These are phyloP conservation scores for Torulaspora delbrueckii DNA, from an alignment of 805 yeast species.

Conservation along the genomic window DNA sequence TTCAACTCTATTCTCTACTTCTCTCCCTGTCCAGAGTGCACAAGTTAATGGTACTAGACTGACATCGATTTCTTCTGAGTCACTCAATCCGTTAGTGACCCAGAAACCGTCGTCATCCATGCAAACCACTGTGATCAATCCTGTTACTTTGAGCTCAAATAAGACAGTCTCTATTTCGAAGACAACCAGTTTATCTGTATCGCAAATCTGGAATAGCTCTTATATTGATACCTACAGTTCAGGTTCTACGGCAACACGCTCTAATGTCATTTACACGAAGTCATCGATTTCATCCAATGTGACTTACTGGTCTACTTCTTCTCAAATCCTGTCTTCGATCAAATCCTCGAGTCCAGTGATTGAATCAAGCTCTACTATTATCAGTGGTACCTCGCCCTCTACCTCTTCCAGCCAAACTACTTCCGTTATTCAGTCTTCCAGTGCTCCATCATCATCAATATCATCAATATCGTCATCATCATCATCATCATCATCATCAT, in stretches of 20 bases:
- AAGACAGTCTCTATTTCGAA: constrained; percentile 9
- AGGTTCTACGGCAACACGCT: too few relatives aligned
- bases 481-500: neutral
- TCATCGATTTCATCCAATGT: neutral
- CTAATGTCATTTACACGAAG: neutral
- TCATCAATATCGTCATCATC: neutral
- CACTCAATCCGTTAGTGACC: constrained; percentile 34
- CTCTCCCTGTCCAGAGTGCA: constrained; percentile 13
- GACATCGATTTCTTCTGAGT: constrained; percentile 30
- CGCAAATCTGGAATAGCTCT: neutral
- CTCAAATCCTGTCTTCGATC: neutral
- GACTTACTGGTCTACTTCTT: neutral
- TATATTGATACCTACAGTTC: neutral
- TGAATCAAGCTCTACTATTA: neutral
- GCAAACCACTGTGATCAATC: constrained; percentile 28
- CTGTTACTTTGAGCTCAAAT: constrained; percentile 30
- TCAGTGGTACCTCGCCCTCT: too few relatives aligned
- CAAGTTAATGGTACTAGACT: constrained; percentile 30
- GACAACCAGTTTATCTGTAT: neutral
- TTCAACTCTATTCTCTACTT: constrained; percentile 13
- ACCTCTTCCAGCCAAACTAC: neutral
- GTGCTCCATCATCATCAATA: neutral
- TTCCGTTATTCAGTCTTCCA: neutral
- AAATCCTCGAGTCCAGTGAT: neutral
- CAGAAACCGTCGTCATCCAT: constrained; percentile 28